Conservation (phyloP, 2,329 filamentous ascomycete genomes). For the Penicillium italicum region DNA sequence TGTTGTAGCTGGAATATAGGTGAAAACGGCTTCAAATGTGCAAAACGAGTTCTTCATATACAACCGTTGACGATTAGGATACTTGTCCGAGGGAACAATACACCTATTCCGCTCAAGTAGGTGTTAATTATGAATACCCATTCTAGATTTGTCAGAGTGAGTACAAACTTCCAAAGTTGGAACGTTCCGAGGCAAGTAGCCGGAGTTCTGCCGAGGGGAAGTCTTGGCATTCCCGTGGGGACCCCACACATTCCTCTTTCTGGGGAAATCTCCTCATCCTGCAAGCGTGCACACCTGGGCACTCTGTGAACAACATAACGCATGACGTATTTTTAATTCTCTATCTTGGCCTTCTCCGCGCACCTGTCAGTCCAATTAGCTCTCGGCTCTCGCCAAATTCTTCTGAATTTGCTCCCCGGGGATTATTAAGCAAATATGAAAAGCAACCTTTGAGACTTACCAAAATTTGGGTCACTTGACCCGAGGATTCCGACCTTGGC, state of each 20-base stretch:
- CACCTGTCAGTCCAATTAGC: background rate
- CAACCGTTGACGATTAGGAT: background rate
- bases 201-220: background rate
- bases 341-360: background rate
- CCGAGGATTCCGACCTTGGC: background rate
- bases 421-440: background rate
- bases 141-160: background rate
- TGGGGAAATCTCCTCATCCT: background rate
- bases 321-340: background rate
- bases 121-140: background rate
- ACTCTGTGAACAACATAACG: background rate
- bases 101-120: too few species aligned
- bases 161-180: background rate
- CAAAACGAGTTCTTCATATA: too few species aligned
- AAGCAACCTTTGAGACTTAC: background rate
- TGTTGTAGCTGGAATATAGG: background rate
- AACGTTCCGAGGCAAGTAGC: background rate
- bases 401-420: background rate
- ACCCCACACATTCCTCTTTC: conserved; percentile 1
- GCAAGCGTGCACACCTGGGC: too few species aligned
- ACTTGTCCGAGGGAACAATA: background rate
- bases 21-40: too few species aligned
- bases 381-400: background rate
- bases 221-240: background rate
- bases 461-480: background rate